Percentiles rank a stretch among this genome's conserved stretches.
Conservation (phyloP, 805 yeast species). For the Cyberlindnera japonica region DNA sequence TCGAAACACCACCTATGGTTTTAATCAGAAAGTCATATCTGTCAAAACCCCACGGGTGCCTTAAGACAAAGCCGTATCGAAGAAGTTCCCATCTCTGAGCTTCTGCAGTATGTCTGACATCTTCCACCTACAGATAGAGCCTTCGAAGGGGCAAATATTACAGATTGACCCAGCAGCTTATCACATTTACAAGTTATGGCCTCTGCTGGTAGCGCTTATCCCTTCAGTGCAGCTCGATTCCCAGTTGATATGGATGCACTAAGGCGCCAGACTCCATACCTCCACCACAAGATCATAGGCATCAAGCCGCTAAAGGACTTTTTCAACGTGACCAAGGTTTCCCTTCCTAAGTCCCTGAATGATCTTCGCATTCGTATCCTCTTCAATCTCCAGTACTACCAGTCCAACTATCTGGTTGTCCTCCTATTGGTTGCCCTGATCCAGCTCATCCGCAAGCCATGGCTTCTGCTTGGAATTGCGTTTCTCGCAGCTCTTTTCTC, state of each 20-base stretch:
- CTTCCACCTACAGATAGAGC: no score
- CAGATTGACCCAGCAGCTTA: no score
- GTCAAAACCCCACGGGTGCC: no score
- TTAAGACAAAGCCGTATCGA: no score
- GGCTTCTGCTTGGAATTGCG: slow-evolving; percentile 13
- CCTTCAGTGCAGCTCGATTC: slow-evolving; percentile 14
- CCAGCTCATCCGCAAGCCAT: slow-evolving; percentile 19
- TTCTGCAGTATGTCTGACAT: no score
- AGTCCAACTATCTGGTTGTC: slow-evolving; percentile 24
- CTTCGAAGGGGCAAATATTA: no score
- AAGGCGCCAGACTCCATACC: slow-evolving; percentile 22
- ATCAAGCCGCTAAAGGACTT: slow-evolving; percentile 23
- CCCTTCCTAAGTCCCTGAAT: slow-evolving; percentile 9
- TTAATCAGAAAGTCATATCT: no score
- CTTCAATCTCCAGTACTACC: slow-evolving; percentile 20
- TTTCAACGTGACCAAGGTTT: slow-evolving; percentile 17
- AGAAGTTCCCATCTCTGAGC: no score
- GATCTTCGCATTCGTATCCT: slow-evolving; percentile 16
- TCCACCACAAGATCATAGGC: slow-evolving; percentile 23
- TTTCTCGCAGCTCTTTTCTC: slow-evolving; percentile 3
- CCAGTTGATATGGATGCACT: slow-evolving; percentile 15
- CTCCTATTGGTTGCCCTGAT: slow-evolving; percentile 13
- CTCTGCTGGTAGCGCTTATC: slow-evolving; percentile 9
- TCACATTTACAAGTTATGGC: slow-evolving; percentile 4
- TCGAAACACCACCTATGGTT: no score